Evolutionary conservation across 2,329 filamentous ascomycete genomes (phyloP).

Genomic region (Cytospora piceicola): DNA sequence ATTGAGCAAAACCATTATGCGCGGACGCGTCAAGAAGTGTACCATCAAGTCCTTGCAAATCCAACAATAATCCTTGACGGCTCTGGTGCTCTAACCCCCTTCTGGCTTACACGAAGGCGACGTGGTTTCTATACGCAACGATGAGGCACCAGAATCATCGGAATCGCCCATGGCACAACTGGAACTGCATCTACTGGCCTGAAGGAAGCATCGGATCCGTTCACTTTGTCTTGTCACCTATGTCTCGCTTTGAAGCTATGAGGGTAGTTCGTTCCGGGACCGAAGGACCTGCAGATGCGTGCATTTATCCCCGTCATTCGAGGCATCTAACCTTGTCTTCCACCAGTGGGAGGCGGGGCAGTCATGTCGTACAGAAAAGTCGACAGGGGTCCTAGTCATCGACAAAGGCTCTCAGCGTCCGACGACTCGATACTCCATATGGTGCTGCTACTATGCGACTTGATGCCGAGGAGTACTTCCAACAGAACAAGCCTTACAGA

Average conservation of each 20-base stretch:
- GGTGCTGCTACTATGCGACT: background rate
- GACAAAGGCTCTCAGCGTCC: conserved; percentile 17
- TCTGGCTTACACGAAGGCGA: background rate
- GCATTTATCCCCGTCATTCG: conserved; percentile 14
- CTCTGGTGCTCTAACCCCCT: background rate
- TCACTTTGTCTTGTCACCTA: background rate
- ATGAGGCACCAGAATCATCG: background rate
- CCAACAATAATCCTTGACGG: background rate
- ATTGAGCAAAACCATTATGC: conserved; percentile 10
- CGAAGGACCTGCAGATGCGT: conserved; percentile 19
- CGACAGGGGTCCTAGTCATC: conserved; percentile 12
- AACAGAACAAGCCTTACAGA: background rate
- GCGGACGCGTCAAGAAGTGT: background rate
- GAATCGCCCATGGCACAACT: background rate
- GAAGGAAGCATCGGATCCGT: background rate
- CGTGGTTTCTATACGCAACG: background rate
- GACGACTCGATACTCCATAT: background rate
- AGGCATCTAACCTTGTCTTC: conserved; percentile 17
- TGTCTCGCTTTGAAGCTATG: conserved; percentile 17
- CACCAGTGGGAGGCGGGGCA: conserved; percentile 18
- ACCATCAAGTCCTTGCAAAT: background rate
- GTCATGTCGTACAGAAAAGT: conserved; percentile 28
- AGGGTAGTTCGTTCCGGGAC: conserved; percentile 18
- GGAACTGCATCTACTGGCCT: background rate
- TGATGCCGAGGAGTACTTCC: background rate